These are phyloP conservation scores for Breviolum minutum DNA, from an alignment of 73 alveolate species.

Conservation along the genomic window DNA sequence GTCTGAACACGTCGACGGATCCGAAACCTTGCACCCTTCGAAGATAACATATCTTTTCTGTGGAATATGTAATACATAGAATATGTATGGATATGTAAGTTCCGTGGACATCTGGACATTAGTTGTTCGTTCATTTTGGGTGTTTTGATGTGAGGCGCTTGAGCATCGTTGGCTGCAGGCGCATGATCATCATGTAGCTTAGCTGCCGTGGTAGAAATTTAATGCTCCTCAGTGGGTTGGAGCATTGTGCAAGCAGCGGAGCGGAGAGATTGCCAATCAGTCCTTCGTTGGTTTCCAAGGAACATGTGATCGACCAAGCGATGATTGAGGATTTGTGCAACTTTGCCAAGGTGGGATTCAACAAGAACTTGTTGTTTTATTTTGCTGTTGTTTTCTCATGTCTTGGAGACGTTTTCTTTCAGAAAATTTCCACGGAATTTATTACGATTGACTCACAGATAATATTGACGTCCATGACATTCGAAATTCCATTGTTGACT, in stretches of 20 bases:
- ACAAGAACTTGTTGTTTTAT: background rate
- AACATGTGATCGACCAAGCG: constrained; percentile 47
- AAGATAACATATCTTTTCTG: too few species aligned
- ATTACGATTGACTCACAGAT: background rate
- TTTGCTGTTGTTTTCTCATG: background rate
- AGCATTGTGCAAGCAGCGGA: background rate
- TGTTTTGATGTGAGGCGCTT: background rate
- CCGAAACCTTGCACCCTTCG: too few species aligned
- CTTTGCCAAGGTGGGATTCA: constrained; percentile 23
- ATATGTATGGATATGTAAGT: too few species aligned
- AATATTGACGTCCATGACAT: background rate
- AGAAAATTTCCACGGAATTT: background rate
- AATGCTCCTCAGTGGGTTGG: background rate
- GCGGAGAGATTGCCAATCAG: background rate
- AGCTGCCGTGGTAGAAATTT: background rate
- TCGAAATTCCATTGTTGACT: background rate
- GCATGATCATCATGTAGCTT: constrained; percentile 3
- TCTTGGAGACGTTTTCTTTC: background rate
- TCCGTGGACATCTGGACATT: too few species aligned
- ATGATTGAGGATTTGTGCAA: constrained; percentile 78
- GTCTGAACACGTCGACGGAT: too few species aligned
- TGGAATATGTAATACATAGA: too few species aligned
- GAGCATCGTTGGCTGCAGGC: constrained; percentile 24
- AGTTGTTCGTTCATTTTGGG: background rate
- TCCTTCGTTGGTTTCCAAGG: background rate